Percentiles rank a stretch among this genome's conserved stretches.
These are phyloP conservation scores for Arthrinium phaeospermum DNA, from an alignment of 2,329 filamentous ascomycete species.

Conservation along the genomic window DNA sequence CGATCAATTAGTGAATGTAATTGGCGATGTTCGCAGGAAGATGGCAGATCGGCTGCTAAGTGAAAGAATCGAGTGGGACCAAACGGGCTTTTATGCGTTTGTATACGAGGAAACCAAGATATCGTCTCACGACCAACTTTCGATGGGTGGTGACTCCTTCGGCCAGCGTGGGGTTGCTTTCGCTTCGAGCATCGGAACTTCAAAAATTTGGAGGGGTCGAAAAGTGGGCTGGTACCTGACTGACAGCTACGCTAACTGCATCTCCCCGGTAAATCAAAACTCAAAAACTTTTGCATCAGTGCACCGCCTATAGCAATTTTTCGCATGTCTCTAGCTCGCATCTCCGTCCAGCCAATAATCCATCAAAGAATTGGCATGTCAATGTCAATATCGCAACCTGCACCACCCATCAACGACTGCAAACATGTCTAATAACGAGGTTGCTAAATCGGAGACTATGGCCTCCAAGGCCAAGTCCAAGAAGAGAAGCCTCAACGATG, in stretches of 20 bases:
- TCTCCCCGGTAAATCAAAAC: constrained; percentile 2
- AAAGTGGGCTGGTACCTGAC: constrained; percentile 34
- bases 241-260: constrained; percentile 11
- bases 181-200: constrained; percentile 6
- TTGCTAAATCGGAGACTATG: constrained; percentile 28
- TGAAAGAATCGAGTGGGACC: background rate
- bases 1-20: background rate
- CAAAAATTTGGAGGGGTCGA: constrained; percentile 19
- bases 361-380: background rate
- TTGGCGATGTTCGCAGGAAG: background rate
- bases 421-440: constrained; percentile 30
- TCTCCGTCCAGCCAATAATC: constrained; percentile 11
- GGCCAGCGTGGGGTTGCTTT: constrained; percentile 26
- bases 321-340: background rate
- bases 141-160: constrained; percentile 29
- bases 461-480: constrained; percentile 44
- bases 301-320: constrained; percentile 14
- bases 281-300: constrained; percentile 14
- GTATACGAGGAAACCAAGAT: background rate
- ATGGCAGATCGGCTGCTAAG: background rate
- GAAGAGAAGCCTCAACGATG: constrained; percentile 62
- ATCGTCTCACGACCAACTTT: constrained; percentile 18
- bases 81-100: background rate
- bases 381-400: background rate
- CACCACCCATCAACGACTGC: background rate